Conservation (phyloP, 257 asterid genomes). For the Solanum etuberosum region DNA sequence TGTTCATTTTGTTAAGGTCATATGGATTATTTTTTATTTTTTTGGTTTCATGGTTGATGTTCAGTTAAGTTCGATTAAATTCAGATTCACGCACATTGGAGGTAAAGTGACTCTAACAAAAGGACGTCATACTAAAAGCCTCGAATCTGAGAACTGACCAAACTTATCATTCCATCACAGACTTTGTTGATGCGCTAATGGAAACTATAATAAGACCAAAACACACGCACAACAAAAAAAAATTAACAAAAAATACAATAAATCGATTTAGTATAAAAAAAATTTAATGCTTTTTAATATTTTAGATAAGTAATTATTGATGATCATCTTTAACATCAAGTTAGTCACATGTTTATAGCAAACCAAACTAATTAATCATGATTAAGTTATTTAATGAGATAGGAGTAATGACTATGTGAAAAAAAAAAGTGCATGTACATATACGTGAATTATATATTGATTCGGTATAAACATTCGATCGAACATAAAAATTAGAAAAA, state of each 20-base stretch:
- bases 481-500: too few species aligned
- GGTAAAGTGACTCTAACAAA: too few species aligned
- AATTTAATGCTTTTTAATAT: not conserved
- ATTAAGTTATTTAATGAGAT: not conserved
- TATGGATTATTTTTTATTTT: not conserved
- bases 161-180: not conserved
- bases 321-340: not conserved
- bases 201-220: not conserved
- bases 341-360: not conserved
- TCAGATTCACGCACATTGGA: accelerated
- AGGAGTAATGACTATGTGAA: too few species aligned
- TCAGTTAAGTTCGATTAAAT: not conserved
- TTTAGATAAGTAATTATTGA: not conserved
- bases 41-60: accelerated
- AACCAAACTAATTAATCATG: not conserved
- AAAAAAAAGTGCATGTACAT: not conserved
- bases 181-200: too few species aligned
- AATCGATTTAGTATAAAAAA: not conserved
- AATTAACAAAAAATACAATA: too few species aligned
- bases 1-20: not conserved
- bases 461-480: accelerated
- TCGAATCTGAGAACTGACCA: too few species aligned
- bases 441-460: not conserved
- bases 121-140: not conserved
- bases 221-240: not conserved